A percentile compares a stretch with the other conserved stretches of the same genome.
Conservation (phyloP, 2,329 filamentous ascomycete genomes). For the Bipolaris sorokiniana region DNA sequence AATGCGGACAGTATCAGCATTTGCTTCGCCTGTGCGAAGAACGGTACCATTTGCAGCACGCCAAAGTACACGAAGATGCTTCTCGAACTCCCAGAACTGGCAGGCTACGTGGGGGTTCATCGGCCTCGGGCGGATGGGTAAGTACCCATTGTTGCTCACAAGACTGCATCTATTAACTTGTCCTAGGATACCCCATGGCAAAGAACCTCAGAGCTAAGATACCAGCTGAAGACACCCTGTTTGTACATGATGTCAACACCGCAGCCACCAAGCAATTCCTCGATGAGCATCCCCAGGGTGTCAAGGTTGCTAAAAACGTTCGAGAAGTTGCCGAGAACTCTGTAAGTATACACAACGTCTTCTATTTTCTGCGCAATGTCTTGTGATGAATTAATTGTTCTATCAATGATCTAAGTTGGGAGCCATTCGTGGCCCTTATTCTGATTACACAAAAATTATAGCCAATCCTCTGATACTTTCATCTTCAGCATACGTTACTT, state of each 20-base stretch:
- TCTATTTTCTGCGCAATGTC: constrained; percentile 8
- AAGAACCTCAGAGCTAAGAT: constrained; percentile 72
- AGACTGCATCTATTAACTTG: constrained; percentile 29
- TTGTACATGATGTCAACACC: constrained; percentile 70
- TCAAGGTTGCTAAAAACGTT: constrained; percentile 63
- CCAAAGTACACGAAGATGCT: constrained; percentile 47
- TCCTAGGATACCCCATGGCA: constrained; percentile 71
- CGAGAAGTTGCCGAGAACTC: constrained; percentile 70
- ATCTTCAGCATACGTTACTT: constrained; percentile 16
- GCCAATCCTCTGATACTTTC: constrained; percentile 73
- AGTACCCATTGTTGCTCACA: constrained; percentile 31
- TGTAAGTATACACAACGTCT: constrained; percentile 57
- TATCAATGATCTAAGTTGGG: constrained; percentile 78
- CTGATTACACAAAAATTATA: constrained; percentile 69
- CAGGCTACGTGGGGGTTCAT: constrained; percentile 59
- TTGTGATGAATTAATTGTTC: constrained; percentile 60
- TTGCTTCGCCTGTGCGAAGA: constrained; percentile 38
- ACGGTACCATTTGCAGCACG: constrained; percentile 21
- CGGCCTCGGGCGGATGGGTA: constrained; percentile 59
- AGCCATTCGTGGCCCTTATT: constrained; percentile 60
- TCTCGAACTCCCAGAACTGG: constrained; percentile 51
- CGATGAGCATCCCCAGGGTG: constrained; percentile 59
- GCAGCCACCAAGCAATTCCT: constrained; percentile 63
- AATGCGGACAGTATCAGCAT: constrained; percentile 40
- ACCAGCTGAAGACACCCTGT: constrained; percentile 65